Conservation (phyloP, 116 monocot species). For the Zostera marina region DNA sequence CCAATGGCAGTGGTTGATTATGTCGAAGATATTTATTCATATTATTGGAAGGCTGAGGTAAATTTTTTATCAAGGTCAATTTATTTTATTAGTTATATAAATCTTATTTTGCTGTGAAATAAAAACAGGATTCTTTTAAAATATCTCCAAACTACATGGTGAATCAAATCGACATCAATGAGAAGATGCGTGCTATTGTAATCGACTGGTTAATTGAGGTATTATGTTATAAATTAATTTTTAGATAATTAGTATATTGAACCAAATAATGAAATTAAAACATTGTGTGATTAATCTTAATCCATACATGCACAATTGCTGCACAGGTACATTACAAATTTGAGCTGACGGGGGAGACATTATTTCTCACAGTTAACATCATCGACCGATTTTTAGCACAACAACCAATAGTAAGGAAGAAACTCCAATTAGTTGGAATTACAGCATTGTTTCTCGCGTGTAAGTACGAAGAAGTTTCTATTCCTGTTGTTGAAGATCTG, state of each 20-base stretch:
- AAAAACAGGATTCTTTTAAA: conserved; percentile 14
- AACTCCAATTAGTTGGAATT: conserved; percentile 90
- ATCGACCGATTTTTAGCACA: conserved; percentile 72
- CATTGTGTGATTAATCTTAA: no score
- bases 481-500: conserved; percentile 72
- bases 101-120: no score
- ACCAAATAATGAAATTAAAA: no score
- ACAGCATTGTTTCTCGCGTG: conserved; percentile 94
- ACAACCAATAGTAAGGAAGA: conserved; percentile 68
- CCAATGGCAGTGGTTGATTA: conserved; percentile 73
- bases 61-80: background rate
- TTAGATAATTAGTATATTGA: no score
- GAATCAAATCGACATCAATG: conserved; percentile 68
- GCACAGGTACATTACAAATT: conserved; percentile 86
- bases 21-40: conserved; percentile 55
- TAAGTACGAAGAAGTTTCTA: conserved; percentile 84
- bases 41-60: conserved; percentile 57
- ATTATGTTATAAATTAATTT: no score
- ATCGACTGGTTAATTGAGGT: conserved; percentile 85
- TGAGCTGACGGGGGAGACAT: conserved; percentile 79
- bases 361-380: conserved; percentile 85
- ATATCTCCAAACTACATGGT: conserved; percentile 64
- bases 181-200: conserved; percentile 68
- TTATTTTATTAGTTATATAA: background rate
- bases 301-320: no score